Base-by-base conservation (phyloP, 1,284 basidiomycete genomes). In the Waitea zeae region DNA sequence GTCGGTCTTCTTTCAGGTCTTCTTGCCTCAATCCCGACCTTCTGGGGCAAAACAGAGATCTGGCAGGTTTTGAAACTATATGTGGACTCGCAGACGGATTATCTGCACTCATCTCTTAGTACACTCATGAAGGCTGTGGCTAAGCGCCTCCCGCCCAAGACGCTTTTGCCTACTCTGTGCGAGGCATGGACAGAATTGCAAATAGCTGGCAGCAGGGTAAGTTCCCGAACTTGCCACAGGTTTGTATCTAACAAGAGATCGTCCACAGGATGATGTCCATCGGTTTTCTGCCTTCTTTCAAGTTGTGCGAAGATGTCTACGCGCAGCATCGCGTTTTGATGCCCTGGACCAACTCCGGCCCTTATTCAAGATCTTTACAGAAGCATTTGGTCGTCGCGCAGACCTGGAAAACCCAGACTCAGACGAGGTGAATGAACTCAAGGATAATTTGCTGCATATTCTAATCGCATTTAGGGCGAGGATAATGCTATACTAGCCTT, bases 351-450 rank as follows among this genome's bases (percentile, higher is more conserved):
- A 83, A 37, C 56, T 92, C 39, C 79, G 83, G 33, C 43, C 64
- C 1, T 48, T 87, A 24, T 93, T 89, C 60, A 80, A 77, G 39
- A 66, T 87, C 34, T 83, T 95, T 61, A 58, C 95, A 31, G 71
- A 78, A 18, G 77, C 76, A 2, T 78, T 96, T 42, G 81, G 86
- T 41, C 46, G 75, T 4, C 64, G 70, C 29, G 57, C 53, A 41
- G 53, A 44, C 30, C 50, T 48, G 31, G 42, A 46, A 15, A 50
- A 43, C 30, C 41, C 44, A 33, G 52, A 62, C 44, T 62, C 69
- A 41, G 35, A 31, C 28, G 35, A 44, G 48, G 34, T 36, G 38
- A 19, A 33, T 34, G 33, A 11, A 20, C 33, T 39, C 42, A 32
- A 31, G 22, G 12, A 15, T 12, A 17, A 22, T 4, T 13, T 6